A percentile compares a stretch with the other conserved stretches of the same genome.
These are phyloP conservation scores for Dryadomyces sulphureus DNA, from an alignment of 2,329 filamentous ascomycete species.

Conservation along the genomic window DNA sequence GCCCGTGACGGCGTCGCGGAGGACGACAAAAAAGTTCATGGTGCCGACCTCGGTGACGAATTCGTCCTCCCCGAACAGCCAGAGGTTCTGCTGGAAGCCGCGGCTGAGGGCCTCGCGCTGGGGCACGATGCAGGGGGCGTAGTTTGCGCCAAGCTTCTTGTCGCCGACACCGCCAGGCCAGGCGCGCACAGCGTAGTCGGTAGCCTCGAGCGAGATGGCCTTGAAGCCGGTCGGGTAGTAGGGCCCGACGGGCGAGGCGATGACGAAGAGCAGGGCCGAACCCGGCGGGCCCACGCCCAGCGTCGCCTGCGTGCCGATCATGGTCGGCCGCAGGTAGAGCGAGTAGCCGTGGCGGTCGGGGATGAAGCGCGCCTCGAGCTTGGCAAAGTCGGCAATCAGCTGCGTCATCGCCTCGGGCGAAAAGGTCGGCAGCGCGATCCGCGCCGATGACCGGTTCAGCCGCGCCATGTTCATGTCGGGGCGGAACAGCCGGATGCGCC, in stretches of 20 bases:
- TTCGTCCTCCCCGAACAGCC: constrained; percentile 92
- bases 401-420: constrained; percentile 59
- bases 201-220: constrained; percentile 87
- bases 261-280: constrained; percentile 83
- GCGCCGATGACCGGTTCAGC: constrained; percentile 77
- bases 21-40: constrained; percentile 91
- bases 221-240: constrained; percentile 99
- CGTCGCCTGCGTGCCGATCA: constrained; percentile 94
- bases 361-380: constrained; percentile 80
- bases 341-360: constrained; percentile 78
- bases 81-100: constrained; percentile 96
- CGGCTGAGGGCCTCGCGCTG: constrained; percentile 82
- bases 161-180: constrained; percentile 97
- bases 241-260: constrained; percentile 89
- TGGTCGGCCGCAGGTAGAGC: constrained; percentile 85
- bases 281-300: constrained; percentile 87
- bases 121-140: constrained; percentile 96
- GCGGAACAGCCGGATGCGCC: constrained; percentile 74
- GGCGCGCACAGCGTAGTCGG: constrained; percentile 88
- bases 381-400: constrained; percentile 65
- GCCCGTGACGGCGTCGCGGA: constrained; percentile 75
- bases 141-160: constrained; percentile 98
- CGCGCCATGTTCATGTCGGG: constrained; percentile 94
- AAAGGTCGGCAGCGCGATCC: constrained; percentile 88
- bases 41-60: constrained; percentile 95